Evolutionary conservation across 192 early-diverging fungal genomes (phyloP), one percentile per base, ranked within the genome.

Genomic region (Dimargaris xerosporica): DNA sequence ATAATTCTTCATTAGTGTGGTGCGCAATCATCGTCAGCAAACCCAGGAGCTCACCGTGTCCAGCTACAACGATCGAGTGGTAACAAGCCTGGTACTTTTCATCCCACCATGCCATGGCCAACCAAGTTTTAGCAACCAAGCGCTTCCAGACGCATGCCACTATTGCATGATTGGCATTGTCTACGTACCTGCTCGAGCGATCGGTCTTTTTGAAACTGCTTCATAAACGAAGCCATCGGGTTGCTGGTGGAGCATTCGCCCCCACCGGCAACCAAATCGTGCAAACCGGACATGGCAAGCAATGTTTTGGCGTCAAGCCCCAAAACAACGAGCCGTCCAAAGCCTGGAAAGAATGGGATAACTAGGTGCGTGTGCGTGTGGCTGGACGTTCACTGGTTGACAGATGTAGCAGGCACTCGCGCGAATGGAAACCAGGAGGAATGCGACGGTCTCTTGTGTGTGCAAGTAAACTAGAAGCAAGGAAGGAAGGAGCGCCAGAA

Each of bases 181-280:
- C 26, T 71, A 68, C 69, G 64, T 80, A 82, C 91, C 80, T 89
- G 89, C 66, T 91, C 84, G 7, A 88, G 74, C 7, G 87, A 87
- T 43, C 80, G 75, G 68, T 92, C 89, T 52, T 82, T 75, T 48
- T 82, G 68, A 66, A 92, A 78, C 67, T 85, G 86, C 68, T 94
- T 92, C 76, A 85, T 82, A 61, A 94, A 79, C 3, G 80, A 78
- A 42, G 62, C 69, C 74, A 91, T 80, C 16, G 88, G 79, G 66
- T 90, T 94, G 17, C 75, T 76, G n/a, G 84, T 84, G 7, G 84
- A 85, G 63, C 86, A 88, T 46, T 87, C 86, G 46, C 84, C 83
- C 50, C 81, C 85, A 43, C 72, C 73, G 17, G 75, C 70, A 66
- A 82, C 80, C 12, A 85, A 70, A 54, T 82, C 72, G 46, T 80